Evolutionary conservation across 2,329 filamentous ascomycete species (phyloP).

Genomic region (Phaeophleospora eucalypticola): DNA sequence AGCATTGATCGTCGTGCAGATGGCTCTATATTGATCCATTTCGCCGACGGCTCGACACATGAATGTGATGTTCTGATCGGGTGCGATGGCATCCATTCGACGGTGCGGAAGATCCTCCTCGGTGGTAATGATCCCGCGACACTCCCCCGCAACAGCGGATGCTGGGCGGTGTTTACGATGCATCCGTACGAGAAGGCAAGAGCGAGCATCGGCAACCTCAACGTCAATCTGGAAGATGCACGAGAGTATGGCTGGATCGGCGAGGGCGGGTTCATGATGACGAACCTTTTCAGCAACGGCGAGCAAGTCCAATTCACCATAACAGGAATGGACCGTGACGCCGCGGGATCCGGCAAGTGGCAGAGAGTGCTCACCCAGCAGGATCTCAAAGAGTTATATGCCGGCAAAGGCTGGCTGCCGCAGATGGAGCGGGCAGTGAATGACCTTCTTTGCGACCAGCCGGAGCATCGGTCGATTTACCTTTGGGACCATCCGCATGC

Average conservation of each 20-base stretch:
- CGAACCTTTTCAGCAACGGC: constrained; percentile 7
- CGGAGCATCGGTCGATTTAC: neutral
- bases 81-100: constrained; percentile 4
- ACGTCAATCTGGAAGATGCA: constrained; percentile 4
- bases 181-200: constrained; percentile 9
- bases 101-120: constrained; percentile 4
- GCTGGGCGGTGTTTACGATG: constrained; percentile 6
- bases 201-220: constrained; percentile 2
- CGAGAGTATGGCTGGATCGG: constrained; percentile 7
- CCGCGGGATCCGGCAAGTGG: neutral
- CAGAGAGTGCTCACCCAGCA: neutral
- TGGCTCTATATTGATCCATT: constrained; percentile 5
- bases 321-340: constrained; percentile 1
- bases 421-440: constrained; percentile 1
- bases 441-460: constrained; percentile 2
- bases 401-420: constrained; percentile 1
- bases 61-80: constrained; percentile 7
- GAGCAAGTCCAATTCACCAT: constrained; percentile 3
- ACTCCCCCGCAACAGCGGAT: constrained; percentile 4
- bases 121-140: constrained; percentile 6
- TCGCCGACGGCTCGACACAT: constrained; percentile 7
- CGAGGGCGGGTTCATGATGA: constrained; percentile 5
- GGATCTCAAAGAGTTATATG: neutral
- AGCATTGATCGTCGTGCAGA: neutral
- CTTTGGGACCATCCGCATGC: constrained; percentile 2